phyloP scores from a whole-genome alignment of 495 filamentous ascomycete species.

The Xylaria longipes region DNA sequence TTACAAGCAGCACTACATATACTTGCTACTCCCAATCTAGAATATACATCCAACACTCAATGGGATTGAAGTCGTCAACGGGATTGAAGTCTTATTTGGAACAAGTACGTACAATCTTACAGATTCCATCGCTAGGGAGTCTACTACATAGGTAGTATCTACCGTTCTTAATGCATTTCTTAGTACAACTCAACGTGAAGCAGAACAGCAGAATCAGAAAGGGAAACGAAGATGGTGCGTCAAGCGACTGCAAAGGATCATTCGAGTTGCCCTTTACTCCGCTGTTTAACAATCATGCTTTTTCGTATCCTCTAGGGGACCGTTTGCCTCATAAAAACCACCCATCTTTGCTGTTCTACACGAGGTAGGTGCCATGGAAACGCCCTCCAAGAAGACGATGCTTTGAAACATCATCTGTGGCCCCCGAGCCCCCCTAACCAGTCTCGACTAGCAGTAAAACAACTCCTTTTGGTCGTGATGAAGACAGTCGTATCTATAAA shows the following conservation, averaged over 20 bases:
- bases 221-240: neutral
- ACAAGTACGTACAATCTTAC: slow-evolving; percentile 15
- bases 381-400: slow-evolving; percentile 10
- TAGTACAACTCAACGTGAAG: slow-evolving; percentile 24
- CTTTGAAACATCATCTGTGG: slow-evolving; percentile 31
- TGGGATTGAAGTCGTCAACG: neutral
- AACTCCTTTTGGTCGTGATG: slow-evolving; percentile 27
- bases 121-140: neutral
- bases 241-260: slow-evolving; percentile 3
- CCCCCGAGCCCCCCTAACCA: slow-evolving; percentile 17
- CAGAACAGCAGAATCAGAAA: slow-evolving; percentile 22
- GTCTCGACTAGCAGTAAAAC: slow-evolving; percentile 21
- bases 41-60: neutral
- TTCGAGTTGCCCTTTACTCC: slow-evolving; percentile 3
- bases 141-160: slow-evolving; percentile 18
- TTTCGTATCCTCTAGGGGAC: slow-evolving; percentile 17
- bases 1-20: neutral
- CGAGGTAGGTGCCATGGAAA: slow-evolving; percentile 15
- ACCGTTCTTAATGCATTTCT: slow-evolving; percentile 16
- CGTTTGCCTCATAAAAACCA: slow-evolving; percentile 21
- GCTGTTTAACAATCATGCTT: slow-evolving; percentile 18
- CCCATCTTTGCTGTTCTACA: slow-evolving; percentile 27
- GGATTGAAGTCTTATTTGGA: slow-evolving; percentile 3
- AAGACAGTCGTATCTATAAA: slow-evolving; percentile 36
- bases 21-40: neutral